Evolutionary conservation across 169 alveolate genomes (phyloP).

Genomic region (Perkinsus chesapeaki): DNA sequence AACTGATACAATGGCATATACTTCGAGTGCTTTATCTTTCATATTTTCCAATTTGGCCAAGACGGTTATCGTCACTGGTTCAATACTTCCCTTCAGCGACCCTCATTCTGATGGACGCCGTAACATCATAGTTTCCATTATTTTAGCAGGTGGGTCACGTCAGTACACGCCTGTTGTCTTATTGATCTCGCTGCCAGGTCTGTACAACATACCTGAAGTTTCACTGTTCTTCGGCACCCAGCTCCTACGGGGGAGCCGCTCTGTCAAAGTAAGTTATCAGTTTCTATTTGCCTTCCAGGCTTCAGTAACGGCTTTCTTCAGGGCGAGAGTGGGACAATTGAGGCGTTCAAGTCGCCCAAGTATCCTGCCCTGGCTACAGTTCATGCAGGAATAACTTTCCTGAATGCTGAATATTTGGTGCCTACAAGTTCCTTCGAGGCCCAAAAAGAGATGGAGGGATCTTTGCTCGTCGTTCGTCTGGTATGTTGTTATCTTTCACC

Average conservation of each 20-base stretch:
- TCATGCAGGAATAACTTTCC: neutral
- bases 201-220: constrained; percentile 66
- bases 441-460: neutral
- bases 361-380: neutral
- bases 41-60: constrained; percentile 59
- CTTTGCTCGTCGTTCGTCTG: neutral
- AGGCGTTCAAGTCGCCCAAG: neutral
- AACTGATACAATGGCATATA: constrained; percentile 78
- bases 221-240: constrained; percentile 48
- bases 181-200: constrained; percentile 54
- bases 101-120: constrained; percentile 60
- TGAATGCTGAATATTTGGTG: neutral
- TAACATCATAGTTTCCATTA: constrained; percentile 48
- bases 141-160: neutral
- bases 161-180: neutral
- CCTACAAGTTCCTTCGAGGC: neutral
- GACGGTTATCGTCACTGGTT: constrained; percentile 67
- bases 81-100: constrained; percentile 53
- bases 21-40: constrained; percentile 63
- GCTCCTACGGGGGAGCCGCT: constrained; percentile 57
- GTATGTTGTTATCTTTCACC: neutral
- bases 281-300: no score
- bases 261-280: constrained; percentile 31
- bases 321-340: neutral
- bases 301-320: no score